Conservation (phyloP, 2,329 filamentous ascomycete genomes). For the Fusarium floridanum region DNA sequence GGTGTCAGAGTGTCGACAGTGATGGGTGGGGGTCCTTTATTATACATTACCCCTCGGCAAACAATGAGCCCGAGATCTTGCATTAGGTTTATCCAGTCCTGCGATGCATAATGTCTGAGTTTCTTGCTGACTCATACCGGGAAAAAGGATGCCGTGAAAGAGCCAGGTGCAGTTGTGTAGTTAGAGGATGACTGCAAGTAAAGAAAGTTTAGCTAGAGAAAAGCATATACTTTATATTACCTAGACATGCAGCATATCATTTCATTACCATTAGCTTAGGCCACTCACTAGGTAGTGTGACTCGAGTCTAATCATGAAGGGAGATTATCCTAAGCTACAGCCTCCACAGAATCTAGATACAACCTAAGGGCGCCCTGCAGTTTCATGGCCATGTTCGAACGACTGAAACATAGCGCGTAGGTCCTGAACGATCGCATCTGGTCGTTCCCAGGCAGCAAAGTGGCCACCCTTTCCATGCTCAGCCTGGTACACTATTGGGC, state of each 20-base stretch:
- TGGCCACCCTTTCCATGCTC: constrained; percentile 67
- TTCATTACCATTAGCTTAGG: too few species aligned
- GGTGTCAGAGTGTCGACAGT: neutral
- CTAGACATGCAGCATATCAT: too few species aligned
- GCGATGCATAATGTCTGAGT: neutral
- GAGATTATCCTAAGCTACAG: too few species aligned
- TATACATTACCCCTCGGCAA: neutral
- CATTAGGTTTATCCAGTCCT: neutral
- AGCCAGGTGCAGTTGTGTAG: too few species aligned
- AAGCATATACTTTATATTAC: too few species aligned
- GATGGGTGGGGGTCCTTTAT: neutral
- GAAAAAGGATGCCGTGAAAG: too few species aligned
- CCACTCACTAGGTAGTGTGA: too few species aligned
- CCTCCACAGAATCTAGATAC: too few species aligned
- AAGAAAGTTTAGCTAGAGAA: too few species aligned
- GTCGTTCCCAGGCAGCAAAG: constrained; percentile 71
- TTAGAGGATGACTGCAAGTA: too few species aligned
- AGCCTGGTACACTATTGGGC: constrained; percentile 69
- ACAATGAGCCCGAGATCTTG: neutral
- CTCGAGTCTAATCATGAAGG: too few species aligned
- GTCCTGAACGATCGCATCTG: constrained; percentile 65
- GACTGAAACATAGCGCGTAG: constrained; percentile 66
- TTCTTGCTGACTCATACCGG: neutral
- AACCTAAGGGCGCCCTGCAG: neutral
- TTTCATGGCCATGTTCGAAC: neutral